A percentile compares a stretch with the other conserved stretches of the same genome.
Evolutionary conservation across 768 basidiomycete genomes (phyloP).

Genomic region (Pleurotus cornucopiae): DNA sequence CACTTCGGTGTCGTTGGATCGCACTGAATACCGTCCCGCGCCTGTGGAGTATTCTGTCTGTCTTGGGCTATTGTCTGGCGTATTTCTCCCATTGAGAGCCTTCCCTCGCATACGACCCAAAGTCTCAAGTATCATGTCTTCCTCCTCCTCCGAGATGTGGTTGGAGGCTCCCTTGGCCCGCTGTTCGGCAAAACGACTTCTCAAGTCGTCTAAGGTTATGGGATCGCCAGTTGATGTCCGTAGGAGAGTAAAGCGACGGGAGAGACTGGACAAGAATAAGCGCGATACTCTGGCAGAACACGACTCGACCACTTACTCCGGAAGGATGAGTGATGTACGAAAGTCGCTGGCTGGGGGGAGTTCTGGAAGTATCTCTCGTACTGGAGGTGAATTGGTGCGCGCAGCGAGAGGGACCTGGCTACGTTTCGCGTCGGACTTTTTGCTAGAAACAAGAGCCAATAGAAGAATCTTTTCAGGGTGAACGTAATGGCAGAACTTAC

Average conservation of each 20-base stretch:
- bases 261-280: conserved; percentile 45
- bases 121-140: conserved; percentile 79
- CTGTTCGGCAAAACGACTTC: conserved; percentile 69
- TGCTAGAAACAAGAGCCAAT: conserved; percentile 41
- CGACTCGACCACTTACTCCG: conserved; percentile 56
- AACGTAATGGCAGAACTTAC: conserved; percentile 41
- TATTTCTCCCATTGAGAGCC: conserved; percentile 21
- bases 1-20: conserved; percentile 22
- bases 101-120: conserved; percentile 46
- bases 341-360: conserved; percentile 73
- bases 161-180: conserved; percentile 63
- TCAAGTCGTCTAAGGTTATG: conserved; percentile 60
- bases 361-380: conserved; percentile 41
- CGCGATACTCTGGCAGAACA: conserved; percentile 6
- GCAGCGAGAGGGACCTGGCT: conserved; percentile 27
- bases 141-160: conserved; percentile 77
- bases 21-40: conserved; percentile 21
- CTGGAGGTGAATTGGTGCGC: conserved; percentile 21
- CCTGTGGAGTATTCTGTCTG: conserved; percentile 7
- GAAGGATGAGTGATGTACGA: conserved; percentile 81
- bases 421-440: conserved; percentile 71
- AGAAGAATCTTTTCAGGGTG: conserved; percentile 18
- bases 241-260: conserved; percentile 78
- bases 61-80: conserved; percentile 29
- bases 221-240: conserved; percentile 65